Conservation (phyloP, 805 yeast genomes). For the Monosporozyma aerobia region DNA sequence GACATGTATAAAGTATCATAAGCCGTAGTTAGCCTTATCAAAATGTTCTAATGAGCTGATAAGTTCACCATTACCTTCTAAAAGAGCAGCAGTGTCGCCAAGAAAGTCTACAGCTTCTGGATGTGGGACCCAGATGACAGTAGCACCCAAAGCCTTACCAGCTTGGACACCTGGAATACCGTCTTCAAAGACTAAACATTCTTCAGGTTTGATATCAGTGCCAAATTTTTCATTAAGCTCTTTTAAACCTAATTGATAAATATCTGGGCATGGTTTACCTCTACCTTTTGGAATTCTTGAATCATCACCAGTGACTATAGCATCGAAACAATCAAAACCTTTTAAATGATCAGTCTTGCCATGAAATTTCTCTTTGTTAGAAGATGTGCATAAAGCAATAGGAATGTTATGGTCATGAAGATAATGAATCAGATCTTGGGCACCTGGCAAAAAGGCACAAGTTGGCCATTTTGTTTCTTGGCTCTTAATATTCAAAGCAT, state of each 20-base stretch:
- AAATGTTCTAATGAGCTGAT: conserved; percentile 44
- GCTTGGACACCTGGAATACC: conserved; percentile 87
- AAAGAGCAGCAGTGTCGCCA: conserved; percentile 40
- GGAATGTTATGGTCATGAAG: conserved; percentile 52
- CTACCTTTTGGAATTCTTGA: conserved; percentile 69
- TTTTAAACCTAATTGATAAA: conserved; percentile 75
- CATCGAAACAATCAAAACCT: conserved; percentile 58
- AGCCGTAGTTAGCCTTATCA: conserved; percentile 39
- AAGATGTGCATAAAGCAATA: conserved; percentile 85
- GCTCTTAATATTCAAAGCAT: conserved; percentile 39
- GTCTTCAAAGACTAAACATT: conserved; percentile 89
- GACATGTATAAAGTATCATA: conserved; percentile 15
- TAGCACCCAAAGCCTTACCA: conserved; percentile 74
- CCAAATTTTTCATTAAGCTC: conserved; percentile 51
- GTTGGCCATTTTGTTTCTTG: conserved; percentile 53
- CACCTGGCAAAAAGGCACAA: conserved; percentile 75
- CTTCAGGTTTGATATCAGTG: conserved; percentile 51
- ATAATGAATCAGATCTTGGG: conserved; percentile 52
- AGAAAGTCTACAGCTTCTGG: conserved; percentile 53
- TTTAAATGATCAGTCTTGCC: conserved; percentile 65
- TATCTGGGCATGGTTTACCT: conserved; percentile 92
- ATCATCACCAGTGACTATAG: conserved; percentile 84
- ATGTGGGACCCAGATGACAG: conserved; percentile 94
- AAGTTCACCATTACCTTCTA: conserved; percentile 52
- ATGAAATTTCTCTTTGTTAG: conserved; percentile 50